Conservation (phyloP, 2,329 filamentous ascomycete genomes). For the Colletotrichum sp. region DNA sequence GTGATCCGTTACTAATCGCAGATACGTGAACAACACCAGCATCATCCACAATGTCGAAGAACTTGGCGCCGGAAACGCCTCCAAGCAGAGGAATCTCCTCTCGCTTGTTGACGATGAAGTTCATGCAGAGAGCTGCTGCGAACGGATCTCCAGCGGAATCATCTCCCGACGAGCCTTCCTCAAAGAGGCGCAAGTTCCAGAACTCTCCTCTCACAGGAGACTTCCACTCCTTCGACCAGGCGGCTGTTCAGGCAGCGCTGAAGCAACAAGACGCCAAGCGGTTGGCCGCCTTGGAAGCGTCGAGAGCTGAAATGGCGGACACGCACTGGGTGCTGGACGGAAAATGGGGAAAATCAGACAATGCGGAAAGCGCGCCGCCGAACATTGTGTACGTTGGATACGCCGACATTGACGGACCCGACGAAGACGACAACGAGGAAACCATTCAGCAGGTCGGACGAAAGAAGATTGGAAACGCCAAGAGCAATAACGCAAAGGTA, state of each 20-base stretch:
- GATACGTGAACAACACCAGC: not conserved
- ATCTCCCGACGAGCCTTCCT: conserved; percentile 52
- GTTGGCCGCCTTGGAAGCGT: conserved; percentile 64
- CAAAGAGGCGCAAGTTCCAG: conserved; percentile 68
- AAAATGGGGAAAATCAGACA: conserved; percentile 22
- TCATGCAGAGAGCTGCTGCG: conserved; percentile 88
- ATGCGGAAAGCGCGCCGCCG: conserved; percentile 36
- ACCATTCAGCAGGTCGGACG: conserved; percentile 36
- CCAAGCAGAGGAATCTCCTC: conserved; percentile 75
- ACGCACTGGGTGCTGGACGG: conserved; percentile 78
- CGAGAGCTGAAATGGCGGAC: conserved; percentile 68
- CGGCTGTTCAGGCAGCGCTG: conserved; percentile 66
- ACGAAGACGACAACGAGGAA: conserved; percentile 35
- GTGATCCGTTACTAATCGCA: not conserved
- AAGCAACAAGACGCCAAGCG: conserved; percentile 72
- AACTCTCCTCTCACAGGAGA: conserved; percentile 36
- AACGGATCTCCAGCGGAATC: conserved; percentile 53
- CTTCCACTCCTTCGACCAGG: conserved; percentile 57
- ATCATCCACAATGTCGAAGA: conserved; percentile 24
- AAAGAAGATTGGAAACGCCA: conserved; percentile 38
- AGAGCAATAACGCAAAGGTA: conserved; percentile 32
- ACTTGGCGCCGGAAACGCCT: conserved; percentile 58
- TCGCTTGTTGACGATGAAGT: conserved; percentile 92
- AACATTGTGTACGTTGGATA: conserved; percentile 66
- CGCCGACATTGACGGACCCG: conserved; percentile 51